These are phyloP conservation scores for Zea mays DNA, from an alignment of 176 grass and related monocot genomes.

Conservation along the genomic window Zm-B73-REFERENCE-NAM-5.0 NC_050097.1:8578001-8578500, in stretches of 20 bases:
- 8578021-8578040: neutral
- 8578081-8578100: too few relatives aligned
- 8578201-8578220: too few relatives aligned
- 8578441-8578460: too few relatives aligned
- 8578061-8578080: conserved; percentile 11
- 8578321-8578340: conserved; percentile 7
- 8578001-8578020: neutral
- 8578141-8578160: too few relatives aligned
- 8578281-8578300: conserved; percentile 27
- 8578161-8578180: too few relatives aligned
- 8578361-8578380: neutral
- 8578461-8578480: neutral
- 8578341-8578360: conserved; percentile 22
- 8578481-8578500: neutral
- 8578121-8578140: too few relatives aligned
- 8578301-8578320: conserved; percentile 30
- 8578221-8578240: conserved; percentile 20
- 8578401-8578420: conserved; percentile 15
- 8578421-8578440: conserved; percentile 12
- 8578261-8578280: conserved; percentile 20
- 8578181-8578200: too few relatives aligned
- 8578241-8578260: conserved; percentile 37
- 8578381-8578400: conserved; percentile 31
- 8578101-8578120: too few relatives aligned
- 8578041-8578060: neutral